Evolutionary conservation across 768 basidiomycete genomes (phyloP), one percentile per base, ranked within the genome.

Genomic region (Pisolithus orientalis): DNA sequence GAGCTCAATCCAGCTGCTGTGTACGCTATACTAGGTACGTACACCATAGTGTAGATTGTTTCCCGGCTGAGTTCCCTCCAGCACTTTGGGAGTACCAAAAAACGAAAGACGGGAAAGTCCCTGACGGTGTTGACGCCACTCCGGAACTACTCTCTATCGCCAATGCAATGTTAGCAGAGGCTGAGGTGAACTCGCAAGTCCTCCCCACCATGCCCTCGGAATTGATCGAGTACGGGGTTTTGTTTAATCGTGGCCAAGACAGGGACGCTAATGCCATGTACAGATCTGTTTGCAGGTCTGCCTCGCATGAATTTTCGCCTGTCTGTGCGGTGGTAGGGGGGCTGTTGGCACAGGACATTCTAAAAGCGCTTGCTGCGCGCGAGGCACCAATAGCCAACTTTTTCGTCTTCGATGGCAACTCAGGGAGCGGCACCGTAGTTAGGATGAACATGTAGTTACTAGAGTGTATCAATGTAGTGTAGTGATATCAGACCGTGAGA

Each of bases 251-350:
- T 17, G 40, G 11, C 10, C 25, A 27, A 25, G 24, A 5, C 10
- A 43, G 13, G 21, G 16, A 40, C 43, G 45, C 34, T 63, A 37
- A 55, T 62, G 54, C n/a, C 51, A 47, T 44, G 24, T 47, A 28
- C 29, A 45, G 44, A 45, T 27, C 24, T 29, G 14, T 46, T 44
- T 29, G 24, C 58, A 96, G 94, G 57, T 72, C 86, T n/a, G 85
- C 90, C 6, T 69, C 72, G 17, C 83, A 87, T 65, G 93, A 95
- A 65, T 91, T 97, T 71, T 87, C 93, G 0, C 93, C 96, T 0
- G 85, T 93, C 1, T 91, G 93, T 65, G 96, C 96, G 1, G 88
- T 99, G 34, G 77, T 99, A 38, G 96, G 96, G 27, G 96, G 96
- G 24, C 80, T 98, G 71, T 73, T 98, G 13, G 94, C 85, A 1